Evolutionary conservation across 2,329 filamentous ascomycete genomes (phyloP).

Genomic region (Clonostachys byssicola): DNA sequence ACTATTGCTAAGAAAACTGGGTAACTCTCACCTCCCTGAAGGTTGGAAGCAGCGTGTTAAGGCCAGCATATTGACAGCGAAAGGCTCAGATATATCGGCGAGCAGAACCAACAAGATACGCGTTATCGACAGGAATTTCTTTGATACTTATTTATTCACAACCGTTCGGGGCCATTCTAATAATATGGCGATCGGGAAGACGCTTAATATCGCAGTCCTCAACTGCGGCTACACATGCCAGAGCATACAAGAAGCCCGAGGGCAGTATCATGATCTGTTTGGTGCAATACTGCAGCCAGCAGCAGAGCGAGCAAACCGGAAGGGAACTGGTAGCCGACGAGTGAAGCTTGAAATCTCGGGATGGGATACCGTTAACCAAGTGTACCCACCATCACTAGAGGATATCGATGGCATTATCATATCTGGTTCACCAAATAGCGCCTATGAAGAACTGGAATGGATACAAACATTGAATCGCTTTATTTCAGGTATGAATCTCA

Average conservation of each 20-base stretch:
- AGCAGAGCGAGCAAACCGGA: not conserved
- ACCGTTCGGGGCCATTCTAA: too few species aligned
- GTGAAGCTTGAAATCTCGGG: not conserved
- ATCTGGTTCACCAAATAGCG: slow-evolving; percentile 3
- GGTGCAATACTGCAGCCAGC: not conserved
- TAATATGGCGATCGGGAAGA: too few species aligned
- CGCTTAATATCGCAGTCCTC: slow-evolving; percentile 1
- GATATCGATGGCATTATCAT: slow-evolving; percentile 3
- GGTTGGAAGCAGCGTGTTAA: too few species aligned
- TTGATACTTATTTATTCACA: too few species aligned
- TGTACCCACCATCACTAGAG: slow-evolving; percentile 1
- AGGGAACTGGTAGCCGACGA: not conserved
- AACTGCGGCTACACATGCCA: slow-evolving; percentile 4
- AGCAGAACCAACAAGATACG: too few species aligned
- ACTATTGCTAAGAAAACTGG: too few species aligned
- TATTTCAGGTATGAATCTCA: not conserved
- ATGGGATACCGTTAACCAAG: not conserved
- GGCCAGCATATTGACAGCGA: too few species aligned
- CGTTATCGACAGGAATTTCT: too few species aligned
- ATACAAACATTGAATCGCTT: slow-evolving; percentile 1
- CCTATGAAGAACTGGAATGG: slow-evolving; percentile 4
- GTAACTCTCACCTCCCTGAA: too few species aligned
- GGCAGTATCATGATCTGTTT: slow-evolving; percentile 5
- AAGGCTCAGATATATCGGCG: too few species aligned
- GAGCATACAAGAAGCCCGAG: slow-evolving; percentile 1